Evolutionary conservation across 2,329 filamentous ascomycete species (phyloP).

Genomic region (Celoporthe dispersa): DNA sequence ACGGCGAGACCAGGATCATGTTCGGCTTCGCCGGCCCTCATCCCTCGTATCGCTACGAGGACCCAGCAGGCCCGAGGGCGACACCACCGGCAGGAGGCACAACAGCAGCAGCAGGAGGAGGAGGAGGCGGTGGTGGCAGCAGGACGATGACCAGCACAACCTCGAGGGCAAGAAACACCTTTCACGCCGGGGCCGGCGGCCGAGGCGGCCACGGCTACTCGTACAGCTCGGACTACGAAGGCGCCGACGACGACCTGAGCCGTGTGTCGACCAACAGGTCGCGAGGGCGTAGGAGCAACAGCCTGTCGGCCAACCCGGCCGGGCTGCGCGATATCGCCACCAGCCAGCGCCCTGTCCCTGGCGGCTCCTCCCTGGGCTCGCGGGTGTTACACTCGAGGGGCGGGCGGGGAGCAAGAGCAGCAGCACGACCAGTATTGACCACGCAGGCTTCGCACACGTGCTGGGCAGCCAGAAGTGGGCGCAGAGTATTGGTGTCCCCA

Average conservation of each 20-base stretch:
- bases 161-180: conserved; percentile 33
- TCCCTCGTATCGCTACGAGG: conserved; percentile 39
- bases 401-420: conserved; percentile 78
- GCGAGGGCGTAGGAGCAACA: conserved; percentile 75
- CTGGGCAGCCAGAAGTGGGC: conserved; percentile 63
- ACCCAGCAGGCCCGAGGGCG: neutral
- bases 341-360: conserved; percentile 42
- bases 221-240: conserved; percentile 66
- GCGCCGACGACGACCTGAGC: conserved; percentile 56
- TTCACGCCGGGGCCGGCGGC: conserved; percentile 23
- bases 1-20: conserved; percentile 34
- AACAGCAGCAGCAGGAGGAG: conserved; percentile 31
- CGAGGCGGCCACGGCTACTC: conserved; percentile 52
- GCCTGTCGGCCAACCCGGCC: conserved; percentile 58
- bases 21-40: conserved; percentile 31
- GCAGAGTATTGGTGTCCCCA: conserved; percentile 49
- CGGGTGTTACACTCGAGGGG: conserved; percentile 57
- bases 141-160: conserved; percentile 37
- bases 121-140: conserved; percentile 34
- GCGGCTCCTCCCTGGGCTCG: conserved; percentile 39
- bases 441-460: conserved; percentile 59
- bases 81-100: neutral
- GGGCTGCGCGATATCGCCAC: conserved; percentile 56
- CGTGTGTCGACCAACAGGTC: conserved; percentile 56
- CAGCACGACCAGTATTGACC: conserved; percentile 68